These are phyloP conservation scores for Quillaja saponaria DNA, from an alignment of 306 rosid genomes.

Conservation along the genomic window DNA sequence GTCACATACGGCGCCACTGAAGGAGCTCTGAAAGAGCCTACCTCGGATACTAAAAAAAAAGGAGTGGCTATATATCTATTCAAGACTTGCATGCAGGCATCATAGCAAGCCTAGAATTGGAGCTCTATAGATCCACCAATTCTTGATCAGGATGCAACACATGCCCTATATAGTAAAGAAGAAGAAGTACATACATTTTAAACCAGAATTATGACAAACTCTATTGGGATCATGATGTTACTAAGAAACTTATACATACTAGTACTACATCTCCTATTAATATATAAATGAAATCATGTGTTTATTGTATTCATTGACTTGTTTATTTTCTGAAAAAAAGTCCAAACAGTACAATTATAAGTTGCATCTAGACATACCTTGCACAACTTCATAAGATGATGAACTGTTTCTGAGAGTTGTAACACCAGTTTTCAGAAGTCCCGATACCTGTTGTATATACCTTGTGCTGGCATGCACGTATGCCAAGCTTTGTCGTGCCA, in stretches of 20 bases:
- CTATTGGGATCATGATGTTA: background rate
- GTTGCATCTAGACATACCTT: conserved; percentile 56
- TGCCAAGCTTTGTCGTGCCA: conserved; percentile 83
- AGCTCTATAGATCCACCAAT: too few relatives aligned
- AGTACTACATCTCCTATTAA: too few relatives aligned
- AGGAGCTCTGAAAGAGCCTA: too few relatives aligned
- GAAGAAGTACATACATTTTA: background rate
- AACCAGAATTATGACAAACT: background rate
- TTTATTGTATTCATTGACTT: too few relatives aligned
- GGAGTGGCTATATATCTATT: too few relatives aligned
- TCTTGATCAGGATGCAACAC: background rate
- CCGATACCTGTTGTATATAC: conserved; percentile 88
- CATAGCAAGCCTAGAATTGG: too few relatives aligned
- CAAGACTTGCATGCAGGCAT: too few relatives aligned
- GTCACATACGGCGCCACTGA: too few relatives aligned
- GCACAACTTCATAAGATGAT: conserved; percentile 82
- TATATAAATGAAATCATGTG: too few relatives aligned
- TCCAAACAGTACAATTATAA: background rate
- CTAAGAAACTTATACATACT: background rate
- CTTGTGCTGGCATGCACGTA: conserved; percentile 90
- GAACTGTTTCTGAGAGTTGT: conserved; percentile 80
- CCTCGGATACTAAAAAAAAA: too few relatives aligned
- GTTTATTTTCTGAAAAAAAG: background rate
- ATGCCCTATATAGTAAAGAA: too few relatives aligned
- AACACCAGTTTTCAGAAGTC: conserved; percentile 82